phyloP scores from a whole-genome alignment of 805 yeast species.

The Jamesozyma gamospora region DNA sequence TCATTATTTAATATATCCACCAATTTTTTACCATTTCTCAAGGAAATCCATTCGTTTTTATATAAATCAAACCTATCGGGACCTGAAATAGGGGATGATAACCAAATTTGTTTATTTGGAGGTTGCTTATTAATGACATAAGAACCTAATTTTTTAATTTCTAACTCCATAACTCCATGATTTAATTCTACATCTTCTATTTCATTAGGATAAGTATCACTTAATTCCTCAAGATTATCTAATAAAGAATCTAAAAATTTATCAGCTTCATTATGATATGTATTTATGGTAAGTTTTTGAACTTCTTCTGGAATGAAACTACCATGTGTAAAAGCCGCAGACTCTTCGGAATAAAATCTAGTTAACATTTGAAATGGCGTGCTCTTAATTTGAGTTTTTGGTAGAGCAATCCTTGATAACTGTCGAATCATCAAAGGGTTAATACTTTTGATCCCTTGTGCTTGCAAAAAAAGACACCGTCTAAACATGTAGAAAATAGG shows the following conservation, averaged over 20 bases:
- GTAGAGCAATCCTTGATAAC: neutral
- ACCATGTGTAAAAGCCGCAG: constrained; percentile 40
- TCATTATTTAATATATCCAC: constrained; percentile 44
- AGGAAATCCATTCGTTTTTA: constrained; percentile 66
- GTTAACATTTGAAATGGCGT: neutral
- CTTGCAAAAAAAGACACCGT: neutral
- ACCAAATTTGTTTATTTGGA: constrained; percentile 94
- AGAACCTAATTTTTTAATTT: constrained; percentile 61
- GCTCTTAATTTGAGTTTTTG: neutral
- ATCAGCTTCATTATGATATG: constrained; percentile 59
- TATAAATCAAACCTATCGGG: constrained; percentile 78
- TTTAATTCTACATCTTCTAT: constrained; percentile 54
- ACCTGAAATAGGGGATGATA: constrained; percentile 86
- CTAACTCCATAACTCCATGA: constrained; percentile 79
- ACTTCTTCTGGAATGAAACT: constrained; percentile 43
- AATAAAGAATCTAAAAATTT: constrained; percentile 58
- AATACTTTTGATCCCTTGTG: neutral
- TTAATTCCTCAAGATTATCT: constrained; percentile 56
- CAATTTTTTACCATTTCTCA: constrained; percentile 50
- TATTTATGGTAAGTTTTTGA: constrained; percentile 35
- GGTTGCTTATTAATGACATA: constrained; percentile 96
- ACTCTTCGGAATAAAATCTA: constrained; percentile 3
- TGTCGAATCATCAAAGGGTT: neutral
- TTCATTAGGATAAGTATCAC: constrained; percentile 56
- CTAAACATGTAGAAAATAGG: no score